phyloP scores from a whole-genome alignment of 1,139 yeast genomes.

The Zygotorulaspora mrakii region DNA sequence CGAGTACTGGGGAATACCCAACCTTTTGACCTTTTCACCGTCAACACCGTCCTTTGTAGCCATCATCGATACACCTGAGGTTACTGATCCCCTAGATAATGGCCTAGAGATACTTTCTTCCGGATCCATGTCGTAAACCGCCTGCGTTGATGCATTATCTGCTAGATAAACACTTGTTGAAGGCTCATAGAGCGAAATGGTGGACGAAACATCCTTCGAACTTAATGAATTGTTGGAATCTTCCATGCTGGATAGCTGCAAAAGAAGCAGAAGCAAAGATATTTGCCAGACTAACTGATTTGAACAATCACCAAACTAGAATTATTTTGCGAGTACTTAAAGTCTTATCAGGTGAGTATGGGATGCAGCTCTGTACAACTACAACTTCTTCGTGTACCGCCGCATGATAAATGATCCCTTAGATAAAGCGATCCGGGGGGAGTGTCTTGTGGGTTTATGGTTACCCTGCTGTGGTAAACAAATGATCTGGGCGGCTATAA shows the following conservation, averaged over 20 bases:
- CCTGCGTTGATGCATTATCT: slow-evolving; percentile 28
- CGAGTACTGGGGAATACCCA: slow-evolving; percentile 42
- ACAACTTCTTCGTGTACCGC: not conserved
- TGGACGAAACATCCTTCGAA: slow-evolving; percentile 26
- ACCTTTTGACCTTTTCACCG: slow-evolving; percentile 53
- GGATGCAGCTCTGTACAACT: too few species aligned
- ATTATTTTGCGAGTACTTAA: too few species aligned
- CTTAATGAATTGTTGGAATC: slow-evolving; percentile 23
- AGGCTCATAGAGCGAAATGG: slow-evolving; percentile 24
- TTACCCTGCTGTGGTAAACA: not conserved
- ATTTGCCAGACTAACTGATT: not conserved
- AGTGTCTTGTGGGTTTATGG: not conserved
- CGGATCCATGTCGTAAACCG: slow-evolving; percentile 28
- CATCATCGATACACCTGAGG: slow-evolving; percentile 64
- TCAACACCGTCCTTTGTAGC: slow-evolving; percentile 73
- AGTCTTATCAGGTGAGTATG: too few species aligned
- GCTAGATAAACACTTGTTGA: slow-evolving; percentile 14
- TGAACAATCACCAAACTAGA: too few species aligned
- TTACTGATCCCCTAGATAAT: slow-evolving; percentile 56
- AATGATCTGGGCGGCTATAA: not conserved
- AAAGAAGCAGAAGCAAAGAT: not conserved
- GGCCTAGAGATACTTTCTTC: slow-evolving; percentile 44
- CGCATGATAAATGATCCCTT: not conserved
- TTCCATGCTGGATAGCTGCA: slow-evolving; percentile 14
- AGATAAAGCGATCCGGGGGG: not conserved